A percentile compares a stretch with the other conserved stretches of the same genome.
These are phyloP conservation scores for Mortierella sp. DNA, from an alignment of 371 early-diverging fungal genomes.

Conservation along the genomic window DNA sequence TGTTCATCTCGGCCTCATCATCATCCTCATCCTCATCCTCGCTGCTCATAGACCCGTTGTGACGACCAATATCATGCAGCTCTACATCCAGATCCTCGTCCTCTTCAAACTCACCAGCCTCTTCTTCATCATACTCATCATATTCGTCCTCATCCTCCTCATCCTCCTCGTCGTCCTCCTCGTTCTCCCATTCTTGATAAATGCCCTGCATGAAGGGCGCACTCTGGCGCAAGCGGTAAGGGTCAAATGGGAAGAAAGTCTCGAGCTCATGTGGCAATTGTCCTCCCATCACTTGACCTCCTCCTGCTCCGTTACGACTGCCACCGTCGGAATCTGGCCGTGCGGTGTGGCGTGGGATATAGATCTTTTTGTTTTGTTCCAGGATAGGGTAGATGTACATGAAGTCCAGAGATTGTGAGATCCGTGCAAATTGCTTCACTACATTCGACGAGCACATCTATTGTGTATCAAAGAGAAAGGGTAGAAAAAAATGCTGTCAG, in stretches of 20 bases:
- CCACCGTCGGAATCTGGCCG: slow-evolving; percentile 10
- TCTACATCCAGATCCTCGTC: slow-evolving; percentile 61
- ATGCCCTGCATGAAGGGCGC: slow-evolving; percentile 70
- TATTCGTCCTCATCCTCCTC: slow-evolving; percentile 70
- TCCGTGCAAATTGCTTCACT: slow-evolving; percentile 87
- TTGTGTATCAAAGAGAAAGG: neutral
- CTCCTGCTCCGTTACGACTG: slow-evolving; percentile 25
- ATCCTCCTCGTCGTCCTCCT: slow-evolving; percentile 52
- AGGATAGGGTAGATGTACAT: slow-evolving; percentile 89
- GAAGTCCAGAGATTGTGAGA: slow-evolving; percentile 85
- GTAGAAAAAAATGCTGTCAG: neutral
- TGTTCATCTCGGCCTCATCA: slow-evolving; percentile 50
- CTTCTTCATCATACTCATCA: slow-evolving; percentile 59
- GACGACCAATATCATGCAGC: slow-evolving; percentile 31
- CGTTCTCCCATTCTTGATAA: slow-evolving; percentile 77
- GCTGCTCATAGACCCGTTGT: slow-evolving; percentile 27
- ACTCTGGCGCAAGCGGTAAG: slow-evolving; percentile 83
- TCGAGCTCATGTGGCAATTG: slow-evolving; percentile 71
- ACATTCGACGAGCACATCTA: slow-evolving; percentile 85
- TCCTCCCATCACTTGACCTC: slow-evolving; percentile 5
- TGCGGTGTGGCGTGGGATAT: slow-evolving; percentile 51
- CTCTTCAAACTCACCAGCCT: slow-evolving; percentile 16
- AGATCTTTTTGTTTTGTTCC: slow-evolving; percentile 73
- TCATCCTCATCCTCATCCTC: slow-evolving; percentile 61
- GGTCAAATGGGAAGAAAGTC: slow-evolving; percentile 96